phyloP scores from a whole-genome alignment of 306 rosid genomes.

The Abrus precatorius region DNA sequence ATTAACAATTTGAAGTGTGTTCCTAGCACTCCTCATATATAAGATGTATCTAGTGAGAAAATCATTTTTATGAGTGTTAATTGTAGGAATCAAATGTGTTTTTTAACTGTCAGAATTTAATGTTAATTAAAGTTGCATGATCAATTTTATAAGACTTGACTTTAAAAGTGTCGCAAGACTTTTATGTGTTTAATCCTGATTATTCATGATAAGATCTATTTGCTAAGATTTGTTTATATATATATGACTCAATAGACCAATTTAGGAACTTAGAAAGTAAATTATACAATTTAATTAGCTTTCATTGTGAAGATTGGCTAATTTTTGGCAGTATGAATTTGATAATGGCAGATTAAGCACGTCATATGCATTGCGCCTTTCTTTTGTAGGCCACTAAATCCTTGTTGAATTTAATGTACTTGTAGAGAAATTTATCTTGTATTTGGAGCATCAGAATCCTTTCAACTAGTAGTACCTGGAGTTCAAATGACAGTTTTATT shows the following conservation, averaged over 20 bases:
- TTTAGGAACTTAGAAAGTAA: neutral
- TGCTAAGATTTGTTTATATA: no score
- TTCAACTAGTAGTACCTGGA: conserved; percentile 26
- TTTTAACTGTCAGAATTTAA: no score
- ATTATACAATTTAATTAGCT: neutral
- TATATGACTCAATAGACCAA: neutral
- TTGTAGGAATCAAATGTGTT: no score
- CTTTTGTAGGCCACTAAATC: conserved; percentile 8
- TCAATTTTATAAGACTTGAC: no score
- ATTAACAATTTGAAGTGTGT: no score
- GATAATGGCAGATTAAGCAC: conserved; percentile 20
- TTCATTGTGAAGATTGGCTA: conserved; percentile 17
- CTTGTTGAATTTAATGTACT: conserved; percentile 13
- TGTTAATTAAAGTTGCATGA: no score
- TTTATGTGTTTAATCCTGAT: no score
- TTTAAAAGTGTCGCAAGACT: no score
- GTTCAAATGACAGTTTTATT: conserved; percentile 37
- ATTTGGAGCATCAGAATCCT: conserved; percentile 29
- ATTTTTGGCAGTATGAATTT: conserved; percentile 38
- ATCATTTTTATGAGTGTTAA: no score
- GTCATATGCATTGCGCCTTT: conserved; percentile 11
- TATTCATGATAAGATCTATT: no score
- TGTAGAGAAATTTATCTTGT: conserved; percentile 8
- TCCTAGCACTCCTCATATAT: no score
- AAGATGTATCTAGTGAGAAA: no score